These are phyloP conservation scores for Penstemon davidsonii DNA, from an alignment of 257 asterid species.

Conservation along the genomic window DNA sequence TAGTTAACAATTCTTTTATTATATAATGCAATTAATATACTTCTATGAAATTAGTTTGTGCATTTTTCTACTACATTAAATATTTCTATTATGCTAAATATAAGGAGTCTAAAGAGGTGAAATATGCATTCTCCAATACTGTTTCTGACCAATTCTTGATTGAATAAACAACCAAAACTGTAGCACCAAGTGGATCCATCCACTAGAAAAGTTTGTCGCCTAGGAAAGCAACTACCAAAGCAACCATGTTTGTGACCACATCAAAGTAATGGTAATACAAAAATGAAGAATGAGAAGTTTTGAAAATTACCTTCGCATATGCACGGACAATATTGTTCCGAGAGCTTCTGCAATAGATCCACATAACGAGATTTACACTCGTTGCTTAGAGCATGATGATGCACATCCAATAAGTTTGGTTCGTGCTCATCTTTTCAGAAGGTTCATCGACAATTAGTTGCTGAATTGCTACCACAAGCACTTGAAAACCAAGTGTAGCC, in stretches of 20 bases:
- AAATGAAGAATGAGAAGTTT: background rate
- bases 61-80: too few relatives aligned
- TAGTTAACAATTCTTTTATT: too few relatives aligned
- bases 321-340: slow-evolving; percentile 66
- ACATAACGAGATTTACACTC: slow-evolving; percentile 48
- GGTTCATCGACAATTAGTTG: slow-evolving; percentile 39
- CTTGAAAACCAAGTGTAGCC: slow-evolving; percentile 84
- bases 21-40: too few relatives aligned
- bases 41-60: too few relatives aligned
- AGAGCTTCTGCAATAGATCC: slow-evolving; percentile 60
- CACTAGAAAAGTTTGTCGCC: slow-evolving; percentile 60
- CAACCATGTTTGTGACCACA: slow-evolving; percentile 65
- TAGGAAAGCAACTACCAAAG: slow-evolving; percentile 55
- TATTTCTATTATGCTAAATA: too few relatives aligned
- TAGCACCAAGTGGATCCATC: slow-evolving; percentile 70
- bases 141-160: slow-evolving; percentile 61
- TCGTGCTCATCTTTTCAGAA: slow-evolving; percentile 30
- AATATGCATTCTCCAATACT: slow-evolving; percentile 63
- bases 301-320: slow-evolving; percentile 50
- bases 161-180: slow-evolving; percentile 51
- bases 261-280: slow-evolving; percentile 52
- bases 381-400: slow-evolving; percentile 63
- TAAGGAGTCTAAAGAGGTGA: background rate
- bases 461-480: slow-evolving; percentile 49
- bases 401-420: slow-evolving; percentile 54